Conservation (phyloP, 1,284 basidiomycete genomes). For the Ustilago hordei region DNA sequence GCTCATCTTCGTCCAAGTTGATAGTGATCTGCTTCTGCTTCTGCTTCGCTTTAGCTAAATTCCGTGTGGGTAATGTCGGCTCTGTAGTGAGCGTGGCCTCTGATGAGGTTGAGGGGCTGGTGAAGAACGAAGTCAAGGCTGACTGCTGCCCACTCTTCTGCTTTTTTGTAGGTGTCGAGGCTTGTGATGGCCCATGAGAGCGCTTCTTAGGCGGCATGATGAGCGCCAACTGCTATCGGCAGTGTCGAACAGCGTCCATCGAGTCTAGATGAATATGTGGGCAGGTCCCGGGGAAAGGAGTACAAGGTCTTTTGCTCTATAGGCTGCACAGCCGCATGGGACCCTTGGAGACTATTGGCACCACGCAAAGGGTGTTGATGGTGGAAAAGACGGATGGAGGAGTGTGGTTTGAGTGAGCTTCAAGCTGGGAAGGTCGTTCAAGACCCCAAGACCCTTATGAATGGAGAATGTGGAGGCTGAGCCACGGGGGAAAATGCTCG, state of each 20-base stretch:
- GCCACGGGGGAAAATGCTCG: conserved; percentile 11
- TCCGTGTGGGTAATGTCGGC: conserved; percentile 16
- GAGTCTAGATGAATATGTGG: not conserved
- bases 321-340: too few relatives aligned
- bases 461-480: conserved; percentile 39
- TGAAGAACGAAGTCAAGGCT: conserved; percentile 48
- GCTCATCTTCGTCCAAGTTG: not conserved
- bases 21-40: conserved; percentile 14
- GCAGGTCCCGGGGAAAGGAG: not conserved
- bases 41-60: conserved; percentile 20
- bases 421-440: not conserved
- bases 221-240: not conserved
- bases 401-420: not conserved
- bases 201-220: conserved; percentile 45
- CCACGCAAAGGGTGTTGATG: not conserved
- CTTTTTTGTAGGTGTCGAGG: conserved; percentile 44
- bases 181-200: conserved; percentile 16
- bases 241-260: not conserved
- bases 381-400: too few relatives aligned
- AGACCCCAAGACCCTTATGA: not conserved
- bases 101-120: conserved; percentile 29
- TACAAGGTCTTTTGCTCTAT: too few relatives aligned
- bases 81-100: conserved; percentile 15
- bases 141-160: conserved; percentile 30
- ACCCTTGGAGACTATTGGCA: not conserved